These are phyloP conservation scores for Talaromyces albobiverticillius DNA, from an alignment of 2,329 filamentous ascomycete species.

Conservation along the genomic window DNA sequence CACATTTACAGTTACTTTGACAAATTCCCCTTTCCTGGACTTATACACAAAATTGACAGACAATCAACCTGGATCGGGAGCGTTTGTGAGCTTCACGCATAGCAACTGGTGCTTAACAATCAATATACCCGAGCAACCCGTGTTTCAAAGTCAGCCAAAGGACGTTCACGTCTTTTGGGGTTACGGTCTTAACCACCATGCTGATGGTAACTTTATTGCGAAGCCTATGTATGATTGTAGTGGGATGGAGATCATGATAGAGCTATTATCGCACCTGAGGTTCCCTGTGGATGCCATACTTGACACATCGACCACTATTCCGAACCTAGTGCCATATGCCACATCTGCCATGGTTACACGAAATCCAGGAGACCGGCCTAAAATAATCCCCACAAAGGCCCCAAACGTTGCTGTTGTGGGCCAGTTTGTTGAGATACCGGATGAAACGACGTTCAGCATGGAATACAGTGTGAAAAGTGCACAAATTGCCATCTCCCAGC, in stretches of 20 bases:
- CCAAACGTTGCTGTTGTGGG: slow-evolving; percentile 41
- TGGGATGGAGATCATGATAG: slow-evolving; percentile 39
- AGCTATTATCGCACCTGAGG: slow-evolving; percentile 38
- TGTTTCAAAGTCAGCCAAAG: slow-evolving; percentile 37
- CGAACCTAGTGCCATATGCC: slow-evolving; percentile 41
- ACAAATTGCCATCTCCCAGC: slow-evolving; percentile 34
- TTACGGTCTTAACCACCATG: neutral
- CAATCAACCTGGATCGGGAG: slow-evolving; percentile 14
- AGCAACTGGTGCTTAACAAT: slow-evolving; percentile 42
- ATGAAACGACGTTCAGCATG: slow-evolving; percentile 38
- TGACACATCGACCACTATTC: slow-evolving; percentile 30
- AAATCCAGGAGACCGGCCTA: slow-evolving; percentile 34
- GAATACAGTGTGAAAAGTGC: slow-evolving; percentile 38
- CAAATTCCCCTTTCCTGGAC: slow-evolving; percentile 16
- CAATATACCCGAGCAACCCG: slow-evolving; percentile 41
- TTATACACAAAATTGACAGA: neutral
- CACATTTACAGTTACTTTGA: slow-evolving; percentile 42
- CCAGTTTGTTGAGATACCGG: slow-evolving; percentile 42
- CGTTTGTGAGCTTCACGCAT: slow-evolving; percentile 39
- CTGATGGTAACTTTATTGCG: neutral
- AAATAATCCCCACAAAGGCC: slow-evolving; percentile 35
- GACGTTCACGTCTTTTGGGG: neutral
- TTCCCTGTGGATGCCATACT: slow-evolving; percentile 31
- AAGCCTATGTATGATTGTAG: slow-evolving; percentile 38
- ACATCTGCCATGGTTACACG: slow-evolving; percentile 38